Conservation (phyloP, 2,329 filamentous ascomycete genomes). For the Geosmithia morbida region DNA sequence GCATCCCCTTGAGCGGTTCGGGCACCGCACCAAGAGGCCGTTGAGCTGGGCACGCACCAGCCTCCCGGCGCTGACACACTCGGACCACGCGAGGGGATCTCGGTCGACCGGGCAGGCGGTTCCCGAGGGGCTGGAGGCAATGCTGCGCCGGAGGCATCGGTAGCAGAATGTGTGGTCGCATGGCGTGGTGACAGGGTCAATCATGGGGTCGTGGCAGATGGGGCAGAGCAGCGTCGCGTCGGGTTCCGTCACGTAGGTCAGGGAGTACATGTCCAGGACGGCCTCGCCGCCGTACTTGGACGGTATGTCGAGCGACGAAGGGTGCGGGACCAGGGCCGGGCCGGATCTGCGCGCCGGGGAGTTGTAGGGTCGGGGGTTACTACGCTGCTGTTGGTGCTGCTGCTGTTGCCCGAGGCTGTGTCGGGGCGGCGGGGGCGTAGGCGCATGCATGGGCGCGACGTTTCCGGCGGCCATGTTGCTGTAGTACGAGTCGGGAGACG, state of each 20-base stretch:
- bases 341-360: slow-evolving; percentile 7
- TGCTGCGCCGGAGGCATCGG: slow-evolving; percentile 33
- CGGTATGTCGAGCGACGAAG: slow-evolving; percentile 22
- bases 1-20: slow-evolving; percentile 37
- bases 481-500: slow-evolving; percentile 20
- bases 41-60: slow-evolving; percentile 48
- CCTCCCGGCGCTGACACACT: slow-evolving; percentile 25
- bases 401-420: slow-evolving; percentile 3
- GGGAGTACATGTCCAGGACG: slow-evolving; percentile 28
- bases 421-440: not conserved
- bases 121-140: slow-evolving; percentile 22
- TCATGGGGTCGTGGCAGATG: slow-evolving; percentile 45
- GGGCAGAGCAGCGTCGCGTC: slow-evolving; percentile 36
- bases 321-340: slow-evolving; percentile 20
- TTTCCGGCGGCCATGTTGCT: slow-evolving; percentile 3
- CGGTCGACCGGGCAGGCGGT: slow-evolving; percentile 44
- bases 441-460: not conserved
- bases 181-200: slow-evolving; percentile 43
- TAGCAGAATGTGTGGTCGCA: slow-evolving; percentile 55
- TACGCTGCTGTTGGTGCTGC: not conserved
- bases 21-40: slow-evolving; percentile 42
- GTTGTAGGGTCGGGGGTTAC: no score
- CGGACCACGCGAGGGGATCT: slow-evolving; percentile 21
- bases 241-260: slow-evolving; percentile 26
- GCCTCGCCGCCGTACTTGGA: slow-evolving; percentile 19